These are phyloP conservation scores for Saturnispora zaruensis DNA, from an alignment of 805 yeast species.

Conservation along the genomic window DNA sequence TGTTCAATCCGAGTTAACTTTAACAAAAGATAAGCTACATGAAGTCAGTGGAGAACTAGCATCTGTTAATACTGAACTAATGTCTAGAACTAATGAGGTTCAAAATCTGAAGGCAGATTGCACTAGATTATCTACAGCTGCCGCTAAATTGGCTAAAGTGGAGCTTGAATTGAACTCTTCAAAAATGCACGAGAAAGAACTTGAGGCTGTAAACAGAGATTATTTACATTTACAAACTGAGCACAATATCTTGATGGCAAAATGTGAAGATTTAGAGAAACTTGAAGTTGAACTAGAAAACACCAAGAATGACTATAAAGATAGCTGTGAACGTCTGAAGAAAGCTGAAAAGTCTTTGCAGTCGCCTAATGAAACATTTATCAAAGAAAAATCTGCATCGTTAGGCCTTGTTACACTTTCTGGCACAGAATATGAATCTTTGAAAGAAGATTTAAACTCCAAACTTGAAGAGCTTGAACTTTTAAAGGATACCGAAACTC, in stretches of 20 bases:
- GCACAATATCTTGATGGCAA: slow-evolving; percentile 1
- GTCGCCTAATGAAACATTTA: slow-evolving; percentile 19
- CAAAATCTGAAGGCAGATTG: not conserved
- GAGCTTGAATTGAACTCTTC: slow-evolving; percentile 2
- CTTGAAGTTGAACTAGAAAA: slow-evolving; percentile 4
- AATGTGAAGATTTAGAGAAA: not conserved
- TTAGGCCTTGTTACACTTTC: slow-evolving; percentile 18
- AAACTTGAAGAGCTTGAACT: slow-evolving; percentile 3
- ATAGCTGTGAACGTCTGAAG: slow-evolving; percentile 4
- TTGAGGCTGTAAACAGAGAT: slow-evolving; percentile 6
- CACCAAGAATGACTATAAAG: not conserved
- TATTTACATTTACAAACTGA: slow-evolving; percentile 1
- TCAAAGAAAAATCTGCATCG: slow-evolving; percentile 14
- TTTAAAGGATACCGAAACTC: slow-evolving; percentile 4
- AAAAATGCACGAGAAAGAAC: slow-evolving; percentile 7
- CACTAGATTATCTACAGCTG: not conserved
- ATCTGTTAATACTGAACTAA: slow-evolving; percentile 1
- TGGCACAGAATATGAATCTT: slow-evolving; percentile 12
- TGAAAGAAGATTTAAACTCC: slow-evolving; percentile 7
- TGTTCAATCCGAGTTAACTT: slow-evolving; percentile 10
- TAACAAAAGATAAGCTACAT: slow-evolving; percentile 5
- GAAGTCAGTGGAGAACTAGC: slow-evolving; percentile 8
- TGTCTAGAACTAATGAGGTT: slow-evolving; percentile 4
- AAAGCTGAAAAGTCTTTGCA: slow-evolving; percentile 3
- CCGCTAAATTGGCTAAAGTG: slow-evolving; percentile 7